Percentiles rank a stretch among this genome's conserved stretches.
Conservation (phyloP, 225 moss, liverwort and hornwort species). For the Straminergon stramineum region DNA sequence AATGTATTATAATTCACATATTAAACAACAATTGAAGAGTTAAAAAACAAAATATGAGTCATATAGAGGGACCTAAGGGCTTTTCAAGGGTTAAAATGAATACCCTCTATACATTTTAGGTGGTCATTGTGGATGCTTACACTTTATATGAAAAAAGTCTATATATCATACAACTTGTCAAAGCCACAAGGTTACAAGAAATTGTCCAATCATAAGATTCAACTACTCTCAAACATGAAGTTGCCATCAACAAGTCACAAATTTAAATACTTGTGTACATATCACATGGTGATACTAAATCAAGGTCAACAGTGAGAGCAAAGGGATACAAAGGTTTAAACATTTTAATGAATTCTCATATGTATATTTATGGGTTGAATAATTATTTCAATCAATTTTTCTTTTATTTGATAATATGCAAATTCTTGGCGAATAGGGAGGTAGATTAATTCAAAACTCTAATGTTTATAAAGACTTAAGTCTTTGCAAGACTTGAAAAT, state of each 20-base stretch:
- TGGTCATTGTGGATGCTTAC: background rate
- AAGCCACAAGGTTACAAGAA: background rate
- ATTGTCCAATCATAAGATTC: too few relatives aligned
- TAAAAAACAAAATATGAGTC: too few relatives aligned
- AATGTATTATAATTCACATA: too few relatives aligned
- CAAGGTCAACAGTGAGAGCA: background rate
- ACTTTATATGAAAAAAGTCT: background rate
- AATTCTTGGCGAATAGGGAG: accelerated
- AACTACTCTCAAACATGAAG: too few relatives aligned
- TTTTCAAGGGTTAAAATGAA: too few relatives aligned
- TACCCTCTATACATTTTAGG: background rate
- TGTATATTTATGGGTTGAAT: background rate
- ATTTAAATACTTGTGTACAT: too few relatives aligned
- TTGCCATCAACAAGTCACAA: too few relatives aligned
- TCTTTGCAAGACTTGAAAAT: background rate
- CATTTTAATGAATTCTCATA: background rate
- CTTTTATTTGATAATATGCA: background rate
- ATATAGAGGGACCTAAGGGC: too few relatives aligned
- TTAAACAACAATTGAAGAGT: too few relatives aligned
- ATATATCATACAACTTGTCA: too few relatives aligned
- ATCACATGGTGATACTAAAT: background rate
- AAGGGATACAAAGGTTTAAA: too few relatives aligned
- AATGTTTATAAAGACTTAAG: background rate
- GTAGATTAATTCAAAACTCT: too few relatives aligned
- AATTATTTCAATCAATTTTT: background rate